Evolutionary conservation across 2,329 filamentous ascomycete genomes (phyloP).

Genomic region (Penicillium italicum): DNA sequence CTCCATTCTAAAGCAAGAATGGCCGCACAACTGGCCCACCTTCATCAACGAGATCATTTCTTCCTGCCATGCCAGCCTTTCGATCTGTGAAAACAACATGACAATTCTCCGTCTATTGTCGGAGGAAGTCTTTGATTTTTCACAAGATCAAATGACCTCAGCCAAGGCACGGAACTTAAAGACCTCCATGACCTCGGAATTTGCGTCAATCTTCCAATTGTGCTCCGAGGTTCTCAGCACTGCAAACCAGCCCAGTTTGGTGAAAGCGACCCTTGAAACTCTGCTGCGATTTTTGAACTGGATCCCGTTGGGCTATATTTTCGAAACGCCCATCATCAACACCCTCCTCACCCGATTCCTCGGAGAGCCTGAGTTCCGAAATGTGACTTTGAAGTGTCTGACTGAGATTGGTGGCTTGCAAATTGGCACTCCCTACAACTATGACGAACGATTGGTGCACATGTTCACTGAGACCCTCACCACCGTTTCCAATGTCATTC

Average conservation of each 20-base stretch:
- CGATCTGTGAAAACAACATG: slow-evolving; percentile 99
- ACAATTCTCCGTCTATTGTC: slow-evolving; percentile 91
- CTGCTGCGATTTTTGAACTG: slow-evolving; percentile 96
- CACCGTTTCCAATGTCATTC: slow-evolving; percentile 89
- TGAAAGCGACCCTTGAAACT: slow-evolving; percentile 96
- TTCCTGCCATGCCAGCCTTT: slow-evolving; percentile 89
- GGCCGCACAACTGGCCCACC: slow-evolving; percentile 99
- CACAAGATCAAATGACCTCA: slow-evolving; percentile 98
- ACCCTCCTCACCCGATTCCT: slow-evolving; percentile 90
- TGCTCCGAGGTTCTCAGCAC: slow-evolving; percentile 93
- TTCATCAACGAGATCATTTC: slow-evolving; percentile 99
- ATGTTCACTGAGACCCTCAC: slow-evolving; percentile 98
- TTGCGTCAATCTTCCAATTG: slow-evolving; percentile 95
- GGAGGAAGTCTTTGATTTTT: slow-evolving; percentile 98
- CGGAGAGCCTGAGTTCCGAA: slow-evolving; percentile 90
- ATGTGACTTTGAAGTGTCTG: slow-evolving; percentile 91
- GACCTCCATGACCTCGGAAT: slow-evolving; percentile 97
- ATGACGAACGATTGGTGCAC: slow-evolving; percentile 91
- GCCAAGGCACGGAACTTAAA: slow-evolving; percentile 94
- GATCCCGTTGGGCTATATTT: slow-evolving; percentile 98
- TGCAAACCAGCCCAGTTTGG: slow-evolving; percentile 79
- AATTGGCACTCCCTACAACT: slow-evolving; percentile 70
- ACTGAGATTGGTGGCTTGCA: slow-evolving; percentile 95
- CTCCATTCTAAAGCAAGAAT: slow-evolving; percentile 97
- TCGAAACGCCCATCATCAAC: slow-evolving; percentile 94